These are phyloP conservation scores for Kodamaea fungicola DNA, from an alignment of 1,139 yeast genomes.

Conservation along the genomic window DNA sequence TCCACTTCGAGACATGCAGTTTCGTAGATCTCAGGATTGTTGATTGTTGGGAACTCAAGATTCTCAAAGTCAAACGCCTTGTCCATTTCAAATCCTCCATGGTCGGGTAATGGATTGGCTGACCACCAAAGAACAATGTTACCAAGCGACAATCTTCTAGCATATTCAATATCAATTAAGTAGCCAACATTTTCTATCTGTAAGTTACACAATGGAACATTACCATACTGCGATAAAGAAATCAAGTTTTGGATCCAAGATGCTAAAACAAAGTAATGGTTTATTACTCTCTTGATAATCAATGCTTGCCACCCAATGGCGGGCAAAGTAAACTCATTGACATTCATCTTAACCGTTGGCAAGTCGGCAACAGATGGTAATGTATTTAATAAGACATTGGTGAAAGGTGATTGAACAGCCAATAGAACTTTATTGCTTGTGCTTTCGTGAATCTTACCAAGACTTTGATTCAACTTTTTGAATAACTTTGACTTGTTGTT, in stretches of 20 bases:
- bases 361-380: conserved; percentile 50
- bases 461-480: conserved; percentile 50
- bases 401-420: conserved; percentile 70
- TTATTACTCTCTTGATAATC: conserved; percentile 63
- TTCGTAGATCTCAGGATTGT: conserved; percentile 77
- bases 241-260: conserved; percentile 71
- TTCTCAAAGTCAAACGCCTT: conserved; percentile 50
- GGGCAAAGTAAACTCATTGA: conserved; percentile 58
- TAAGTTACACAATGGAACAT: conserved; percentile 83
- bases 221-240: conserved; percentile 65
- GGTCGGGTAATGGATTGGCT: conserved; percentile 72
- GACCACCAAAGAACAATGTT: conserved; percentile 95
- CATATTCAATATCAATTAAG: conserved; percentile 81
- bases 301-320: conserved; percentile 85
- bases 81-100: conserved; percentile 81
- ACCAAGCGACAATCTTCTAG: conserved; percentile 64
- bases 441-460: conserved; percentile 62
- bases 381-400: conserved; percentile 39
- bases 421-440: conserved; percentile 65
- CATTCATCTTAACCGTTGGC: conserved; percentile 63
- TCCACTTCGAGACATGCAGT: conserved; percentile 78
- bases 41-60: conserved; percentile 68
- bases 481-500: conserved; percentile 49
- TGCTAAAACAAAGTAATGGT: conserved; percentile 71
- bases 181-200: conserved; percentile 73